A percentile compares a stretch with the other conserved stretches of the same genome.
Conservation (phyloP, 1,139 yeast species). For the Magnusiomyces paraingens region DNA sequence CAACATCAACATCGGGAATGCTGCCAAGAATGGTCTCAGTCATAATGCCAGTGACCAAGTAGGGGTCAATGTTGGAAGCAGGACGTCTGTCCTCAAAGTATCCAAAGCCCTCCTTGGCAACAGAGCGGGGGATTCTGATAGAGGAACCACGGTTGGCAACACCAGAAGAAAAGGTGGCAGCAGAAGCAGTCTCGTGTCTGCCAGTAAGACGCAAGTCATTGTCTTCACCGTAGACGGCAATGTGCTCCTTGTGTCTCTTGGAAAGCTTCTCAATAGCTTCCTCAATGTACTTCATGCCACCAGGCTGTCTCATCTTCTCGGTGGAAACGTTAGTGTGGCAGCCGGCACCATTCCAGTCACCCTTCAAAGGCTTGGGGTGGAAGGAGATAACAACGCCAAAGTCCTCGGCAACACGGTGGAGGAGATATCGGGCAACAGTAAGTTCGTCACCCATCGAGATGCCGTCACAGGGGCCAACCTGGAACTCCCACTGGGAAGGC, state of each 20-base stretch:
- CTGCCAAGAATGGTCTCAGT: conserved; percentile 95
- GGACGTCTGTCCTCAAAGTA: conserved; percentile 99
- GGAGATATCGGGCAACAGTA: conserved; percentile 91
- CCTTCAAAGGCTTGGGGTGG: conserved; percentile 98
- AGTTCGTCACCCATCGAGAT: conserved; percentile 95
- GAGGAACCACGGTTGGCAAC: conserved; percentile 99
- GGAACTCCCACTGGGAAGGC: conserved; percentile 99
- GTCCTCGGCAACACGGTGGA: conserved; percentile 95
- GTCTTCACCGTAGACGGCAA: conserved; percentile 90
- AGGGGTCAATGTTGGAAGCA: conserved; percentile 98
- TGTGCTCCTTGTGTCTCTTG: conserved; percentile 95
- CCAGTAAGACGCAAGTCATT: conserved; percentile 95
- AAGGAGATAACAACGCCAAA: conserved; percentile 96
- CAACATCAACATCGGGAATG: conserved; percentile 93
- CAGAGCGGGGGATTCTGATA: conserved; percentile 96
- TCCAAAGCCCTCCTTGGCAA: conserved; percentile 95
- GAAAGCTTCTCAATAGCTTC: conserved; percentile 89
- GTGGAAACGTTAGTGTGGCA: conserved; percentile 99
- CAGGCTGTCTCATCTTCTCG: conserved; percentile 80
- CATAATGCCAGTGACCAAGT: conserved; percentile 96
- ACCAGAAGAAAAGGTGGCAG: conserved; percentile 87
- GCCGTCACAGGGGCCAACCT: conserved; percentile 97
- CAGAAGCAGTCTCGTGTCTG: conserved; percentile 95
- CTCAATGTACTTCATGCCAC: conserved; percentile 94
- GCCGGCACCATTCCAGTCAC: conserved; percentile 99